A percentile compares a stretch with the other conserved stretches of the same genome.
Conservation (phyloP, 2,329 filamentous ascomycete genomes). For the Stachybotrys elegans region DNA sequence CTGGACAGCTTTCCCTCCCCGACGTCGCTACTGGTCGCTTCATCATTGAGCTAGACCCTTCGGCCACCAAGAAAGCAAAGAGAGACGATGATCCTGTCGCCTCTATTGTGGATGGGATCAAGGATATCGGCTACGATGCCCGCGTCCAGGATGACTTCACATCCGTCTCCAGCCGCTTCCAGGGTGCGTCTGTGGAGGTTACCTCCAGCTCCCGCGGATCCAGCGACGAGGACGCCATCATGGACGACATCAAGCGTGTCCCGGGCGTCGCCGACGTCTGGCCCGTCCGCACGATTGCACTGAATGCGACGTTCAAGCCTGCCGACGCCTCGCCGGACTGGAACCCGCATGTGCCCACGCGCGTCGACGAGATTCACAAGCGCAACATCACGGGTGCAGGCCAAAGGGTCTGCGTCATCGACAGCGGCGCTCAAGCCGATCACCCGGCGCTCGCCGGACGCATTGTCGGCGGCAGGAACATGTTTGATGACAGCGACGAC, state of each 20-base stretch:
- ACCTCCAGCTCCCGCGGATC: background rate
- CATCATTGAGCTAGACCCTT: background rate
- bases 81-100: background rate
- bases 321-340: constrained; percentile 6
- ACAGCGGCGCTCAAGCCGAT: constrained; percentile 11
- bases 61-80: background rate
- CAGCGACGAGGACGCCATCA: constrained; percentile 1
- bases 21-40: background rate
- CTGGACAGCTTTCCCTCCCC: too few relatives aligned
- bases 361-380: constrained; percentile 12
- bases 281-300: constrained; percentile 7
- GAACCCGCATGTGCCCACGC: constrained; percentile 12
- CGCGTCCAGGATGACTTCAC: background rate
- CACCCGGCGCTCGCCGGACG: constrained; percentile 12
- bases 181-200: constrained; percentile 3
- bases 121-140: background rate
- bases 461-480: constrained; percentile 12
- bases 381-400: constrained; percentile 13
- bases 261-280: constrained; percentile 6
- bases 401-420: constrained; percentile 14
- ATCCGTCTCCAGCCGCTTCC: background rate
- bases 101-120: background rate
- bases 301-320: constrained; percentile 6
- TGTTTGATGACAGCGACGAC: constrained; percentile 10
- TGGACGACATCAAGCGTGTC: constrained; percentile 5